A percentile compares a stretch with the other conserved stretches of the same genome.
phyloP scores from a whole-genome alignment of 345 rosid genomes.

The Kernera saxatilis region DNA sequence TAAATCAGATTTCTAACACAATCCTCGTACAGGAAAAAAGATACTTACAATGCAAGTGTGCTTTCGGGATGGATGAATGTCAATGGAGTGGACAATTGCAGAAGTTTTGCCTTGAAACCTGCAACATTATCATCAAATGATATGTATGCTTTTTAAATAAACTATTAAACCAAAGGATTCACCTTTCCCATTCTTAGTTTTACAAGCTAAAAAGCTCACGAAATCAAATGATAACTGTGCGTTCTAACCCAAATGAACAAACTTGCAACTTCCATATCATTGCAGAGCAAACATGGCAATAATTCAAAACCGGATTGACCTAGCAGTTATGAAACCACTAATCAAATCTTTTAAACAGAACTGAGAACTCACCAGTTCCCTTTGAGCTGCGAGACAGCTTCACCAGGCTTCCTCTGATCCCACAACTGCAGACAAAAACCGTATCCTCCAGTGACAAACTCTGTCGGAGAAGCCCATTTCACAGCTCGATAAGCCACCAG shows the following conservation, averaged over 20 bases:
- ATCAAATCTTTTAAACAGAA: too few relatives aligned
- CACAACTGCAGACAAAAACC: slow-evolving; percentile 88
- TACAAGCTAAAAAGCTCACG: not conserved
- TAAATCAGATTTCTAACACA: not conserved
- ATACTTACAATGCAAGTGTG: slow-evolving; percentile 76
- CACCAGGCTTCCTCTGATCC: slow-evolving; percentile 75
- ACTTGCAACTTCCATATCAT: not conserved
- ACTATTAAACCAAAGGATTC: not conserved
- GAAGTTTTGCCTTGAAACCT: slow-evolving; percentile 64
- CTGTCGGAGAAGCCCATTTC: slow-evolving; percentile 79
- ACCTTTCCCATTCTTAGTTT: not conserved
- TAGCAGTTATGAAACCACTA: not conserved
- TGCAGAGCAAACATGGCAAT: not conserved
- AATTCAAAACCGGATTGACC: not conserved
- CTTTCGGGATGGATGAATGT: slow-evolving; percentile 87
- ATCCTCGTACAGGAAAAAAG: not conserved
- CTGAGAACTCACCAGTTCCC: slow-evolving; percentile 54
- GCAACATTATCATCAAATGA: slow-evolving; percentile 20
- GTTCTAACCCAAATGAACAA: not conserved
- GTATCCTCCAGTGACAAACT: slow-evolving; percentile 83
- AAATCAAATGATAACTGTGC: not conserved
- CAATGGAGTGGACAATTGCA: slow-evolving; percentile 78
- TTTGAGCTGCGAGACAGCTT: slow-evolving; percentile 71
- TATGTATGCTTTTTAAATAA: not conserved
- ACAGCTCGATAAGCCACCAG: slow-evolving; percentile 67